Conservation (phyloP, 345 rosid species). For the Pelargonium nanum region DNA sequence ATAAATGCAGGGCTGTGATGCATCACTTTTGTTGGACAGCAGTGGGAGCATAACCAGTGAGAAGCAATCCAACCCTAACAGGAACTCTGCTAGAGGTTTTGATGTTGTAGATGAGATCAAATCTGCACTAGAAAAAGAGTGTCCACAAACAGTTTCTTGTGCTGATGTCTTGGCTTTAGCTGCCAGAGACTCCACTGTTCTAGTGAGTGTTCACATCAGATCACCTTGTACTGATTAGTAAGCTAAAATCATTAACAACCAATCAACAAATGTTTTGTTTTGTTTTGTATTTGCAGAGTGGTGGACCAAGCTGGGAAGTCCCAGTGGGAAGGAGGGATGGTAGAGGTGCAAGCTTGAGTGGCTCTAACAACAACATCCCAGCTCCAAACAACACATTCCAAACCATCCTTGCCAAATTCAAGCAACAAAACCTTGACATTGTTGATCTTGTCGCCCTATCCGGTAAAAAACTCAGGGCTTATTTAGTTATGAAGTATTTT, state of each 20-base stretch:
- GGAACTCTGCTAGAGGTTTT: conserved; percentile 70
- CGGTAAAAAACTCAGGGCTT: conserved; percentile 46
- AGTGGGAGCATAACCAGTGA: conserved; percentile 48
- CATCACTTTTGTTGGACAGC: conserved; percentile 65
- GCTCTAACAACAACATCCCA: conserved; percentile 72
- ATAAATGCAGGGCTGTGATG: conserved; percentile 73
- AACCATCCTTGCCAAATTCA: conserved; percentile 59
- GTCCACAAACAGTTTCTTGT: conserved; percentile 75
- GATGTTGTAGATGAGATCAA: conserved; percentile 76
- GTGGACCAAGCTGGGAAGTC: conserved; percentile 83
- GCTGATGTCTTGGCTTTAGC: conserved; percentile 71
- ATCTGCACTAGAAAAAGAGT: conserved; percentile 58
- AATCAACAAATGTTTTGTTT: neutral
- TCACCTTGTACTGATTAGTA: too few relatives aligned
- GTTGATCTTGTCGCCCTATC: conserved; percentile 81
- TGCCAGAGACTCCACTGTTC: conserved; percentile 87
- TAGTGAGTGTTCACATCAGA: conserved; percentile 39
- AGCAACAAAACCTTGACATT: conserved; percentile 48
- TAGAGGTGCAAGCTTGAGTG: conserved; percentile 57
- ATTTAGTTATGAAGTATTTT: too few relatives aligned
- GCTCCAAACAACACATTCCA: conserved; percentile 59
- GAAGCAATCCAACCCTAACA: conserved; percentile 68
- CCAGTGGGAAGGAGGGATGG: conserved; percentile 87
- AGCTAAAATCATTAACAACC: neutral
- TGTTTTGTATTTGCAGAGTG: conserved; percentile 30